phyloP scores from a whole-genome alignment of 108 stramenopile species.

The Stephanodiscus minutulus region DNA sequence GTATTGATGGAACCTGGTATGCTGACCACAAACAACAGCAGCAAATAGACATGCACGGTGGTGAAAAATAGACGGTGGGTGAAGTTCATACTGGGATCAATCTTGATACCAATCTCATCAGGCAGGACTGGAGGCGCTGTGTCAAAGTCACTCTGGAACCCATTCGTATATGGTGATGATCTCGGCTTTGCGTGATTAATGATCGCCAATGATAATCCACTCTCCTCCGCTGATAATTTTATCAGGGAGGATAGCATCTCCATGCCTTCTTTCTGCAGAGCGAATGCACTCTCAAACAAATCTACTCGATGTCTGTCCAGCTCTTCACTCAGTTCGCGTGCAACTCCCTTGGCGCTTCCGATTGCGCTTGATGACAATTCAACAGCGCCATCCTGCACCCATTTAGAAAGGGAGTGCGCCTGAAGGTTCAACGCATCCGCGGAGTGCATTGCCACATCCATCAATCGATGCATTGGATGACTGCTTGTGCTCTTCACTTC shows the following conservation, averaged over 20 bases:
- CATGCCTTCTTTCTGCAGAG: constrained; percentile 37
- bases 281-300: constrained; percentile 31
- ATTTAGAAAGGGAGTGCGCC: constrained; percentile 37
- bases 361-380: constrained; percentile 33
- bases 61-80: constrained; percentile 66
- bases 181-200: constrained; percentile 14
- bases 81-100: constrained; percentile 65
- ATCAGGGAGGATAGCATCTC: constrained; percentile 32
- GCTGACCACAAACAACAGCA: constrained; percentile 78
- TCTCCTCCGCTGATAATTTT: constrained; percentile 32
- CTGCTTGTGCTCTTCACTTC: constrained; percentile 11
- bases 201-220: constrained; percentile 21
- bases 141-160: constrained; percentile 17
- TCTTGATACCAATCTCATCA: constrained; percentile 78
- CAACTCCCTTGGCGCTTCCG: constrained; percentile 27
- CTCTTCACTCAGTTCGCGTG: constrained; percentile 35
- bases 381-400: constrained; percentile 43
- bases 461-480: constrained; percentile 30
- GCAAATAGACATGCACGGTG: constrained; percentile 77
- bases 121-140: constrained; percentile 39
- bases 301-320: constrained; percentile 38
- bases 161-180: constrained; percentile 15
- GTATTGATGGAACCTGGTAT: constrained; percentile 67
- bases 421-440: constrained; percentile 22
- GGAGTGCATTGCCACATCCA: constrained; percentile 37